Percentiles rank a stretch among this genome's conserved stretches.
Evolutionary conservation across 768 basidiomycete species (phyloP).

Genomic region (Termitomyces sp.): DNA sequence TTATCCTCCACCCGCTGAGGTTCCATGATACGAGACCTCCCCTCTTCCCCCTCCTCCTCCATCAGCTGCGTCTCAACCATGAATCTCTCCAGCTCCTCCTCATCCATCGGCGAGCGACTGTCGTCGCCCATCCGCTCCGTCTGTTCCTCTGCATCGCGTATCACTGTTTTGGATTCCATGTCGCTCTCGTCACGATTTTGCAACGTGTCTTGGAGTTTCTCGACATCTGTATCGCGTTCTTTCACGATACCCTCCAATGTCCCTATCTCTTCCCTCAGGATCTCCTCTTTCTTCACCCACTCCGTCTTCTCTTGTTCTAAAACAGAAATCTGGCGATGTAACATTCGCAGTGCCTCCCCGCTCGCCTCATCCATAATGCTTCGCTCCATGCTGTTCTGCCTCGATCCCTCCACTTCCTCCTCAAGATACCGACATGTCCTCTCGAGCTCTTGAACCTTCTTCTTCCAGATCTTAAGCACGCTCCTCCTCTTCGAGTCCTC

Average conservation of each 20-base stretch:
- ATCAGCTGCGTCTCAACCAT: constrained; percentile 37
- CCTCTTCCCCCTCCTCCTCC: constrained; percentile 30
- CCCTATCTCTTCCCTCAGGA: constrained; percentile 39
- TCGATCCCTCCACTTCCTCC: constrained; percentile 83
- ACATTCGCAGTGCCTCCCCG: constrained; percentile 69
- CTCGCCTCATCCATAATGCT: constrained; percentile 85
- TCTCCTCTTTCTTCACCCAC: constrained; percentile 36
- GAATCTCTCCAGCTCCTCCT: constrained; percentile 37
- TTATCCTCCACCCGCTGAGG: constrained; percentile 49
- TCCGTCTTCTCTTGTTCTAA: constrained; percentile 64
- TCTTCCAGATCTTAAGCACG: constrained; percentile 61
- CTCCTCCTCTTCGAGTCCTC: constrained; percentile 58
- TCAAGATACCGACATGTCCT: constrained; percentile 60
- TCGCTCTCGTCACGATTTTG: constrained; percentile 49
- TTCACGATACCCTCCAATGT: constrained; percentile 44
- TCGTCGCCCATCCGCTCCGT: constrained; percentile 53
- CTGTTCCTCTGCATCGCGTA: constrained; percentile 53
- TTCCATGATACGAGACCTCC: constrained; percentile 34
- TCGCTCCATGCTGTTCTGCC: constrained; percentile 75
- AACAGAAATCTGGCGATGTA: constrained; percentile 76
- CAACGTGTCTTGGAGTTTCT: constrained; percentile 39
- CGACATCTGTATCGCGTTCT: constrained; percentile 38
- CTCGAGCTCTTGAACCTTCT: constrained; percentile 74
- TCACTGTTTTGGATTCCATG: constrained; percentile 46
- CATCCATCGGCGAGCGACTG: constrained; percentile 36